Base-by-base conservation (phyloP, 2,329 filamentous ascomycete species). In the Aspergillus sp. region DNA sequence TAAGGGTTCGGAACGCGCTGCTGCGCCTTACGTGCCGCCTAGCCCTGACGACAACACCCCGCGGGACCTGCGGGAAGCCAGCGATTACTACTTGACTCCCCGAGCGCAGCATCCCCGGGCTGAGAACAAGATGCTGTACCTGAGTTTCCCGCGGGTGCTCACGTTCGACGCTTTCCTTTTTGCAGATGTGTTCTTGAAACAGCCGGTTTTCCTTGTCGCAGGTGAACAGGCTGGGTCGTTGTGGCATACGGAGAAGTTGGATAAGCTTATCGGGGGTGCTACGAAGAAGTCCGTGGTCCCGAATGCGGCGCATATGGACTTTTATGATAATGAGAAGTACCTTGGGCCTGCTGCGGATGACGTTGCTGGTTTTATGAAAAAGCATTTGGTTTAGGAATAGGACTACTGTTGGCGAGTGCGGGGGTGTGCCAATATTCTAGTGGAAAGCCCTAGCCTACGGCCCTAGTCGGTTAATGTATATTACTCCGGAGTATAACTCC, bases 231-330 rank as follows among this genome's bases (percentile, higher is more conserved):
- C 45, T 32, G 49, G 10, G 36, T 39, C 36, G 26, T 9, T 12
- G 26, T 56, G 52, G 49, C 46, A 53, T 46, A 51, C 50, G n/a
- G 50, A 46, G 30, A 55, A 42, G 40, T 27, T 52, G 29, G 48
- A 52, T 36, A 48, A 48, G 19, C 33, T 48, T 39, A 41, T 54
- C 45, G 48, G 43, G 7, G 48, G 48, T 12, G 41, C 45, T 26
- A 52, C 40, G 7, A 51, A 51, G 46, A 54, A 54, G 39, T 33
- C 52, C 19, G 34, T 51, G 10, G 50, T 53, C 10, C 45, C 49
- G 5, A 41, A 43, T 5, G 50, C 45, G 10, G 42, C 40, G 8
- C 52, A 54, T 41, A 45, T 36, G 43, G 41, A 43, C 43, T 46
- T 43, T 9, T 32, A 6, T 32, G 30, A 32, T 9, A 5, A 9